These are phyloP conservation scores for Oryza punctata DNA, from an alignment of 176 grass and related monocot genomes.

Conservation along the genomic window DNA sequence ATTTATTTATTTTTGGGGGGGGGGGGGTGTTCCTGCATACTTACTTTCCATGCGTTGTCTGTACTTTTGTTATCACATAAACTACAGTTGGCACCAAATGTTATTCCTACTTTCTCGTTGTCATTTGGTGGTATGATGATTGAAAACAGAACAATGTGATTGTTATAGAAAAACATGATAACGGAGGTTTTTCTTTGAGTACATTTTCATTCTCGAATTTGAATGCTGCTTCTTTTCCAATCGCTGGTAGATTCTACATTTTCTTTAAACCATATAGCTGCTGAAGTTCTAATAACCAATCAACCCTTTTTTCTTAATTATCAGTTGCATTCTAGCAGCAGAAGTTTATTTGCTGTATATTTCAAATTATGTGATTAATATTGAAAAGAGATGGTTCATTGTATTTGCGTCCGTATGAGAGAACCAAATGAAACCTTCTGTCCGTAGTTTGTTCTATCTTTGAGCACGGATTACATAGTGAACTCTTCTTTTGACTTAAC, in stretches of 20 bases:
- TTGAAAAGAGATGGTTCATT: background rate
- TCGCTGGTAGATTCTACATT: background rate
- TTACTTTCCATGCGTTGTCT: background rate
- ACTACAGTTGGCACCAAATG: background rate
- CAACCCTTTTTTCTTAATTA: background rate
- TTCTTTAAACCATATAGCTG: background rate
- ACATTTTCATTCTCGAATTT: background rate
- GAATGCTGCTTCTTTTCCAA: background rate
- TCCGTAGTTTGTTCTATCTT: constrained; percentile 28
- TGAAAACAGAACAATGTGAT: background rate
- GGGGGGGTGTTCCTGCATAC: background rate
- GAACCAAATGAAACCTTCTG: background rate
- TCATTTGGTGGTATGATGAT: background rate
- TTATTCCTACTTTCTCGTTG: background rate
- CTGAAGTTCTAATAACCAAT: constrained; percentile 1
- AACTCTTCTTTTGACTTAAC: background rate
- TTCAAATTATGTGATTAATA: constrained; percentile 17
- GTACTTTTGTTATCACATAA: background rate
- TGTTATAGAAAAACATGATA: background rate
- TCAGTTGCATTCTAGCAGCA: constrained; percentile 1
- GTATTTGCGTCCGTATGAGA: background rate
- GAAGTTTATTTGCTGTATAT: background rate
- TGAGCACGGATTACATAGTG: background rate
- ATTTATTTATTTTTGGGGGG: no score
- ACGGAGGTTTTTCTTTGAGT: background rate